Evolutionary conservation across 305 asterid genomes (phyloP).

Genomic region (Rubia balearica): DNA sequence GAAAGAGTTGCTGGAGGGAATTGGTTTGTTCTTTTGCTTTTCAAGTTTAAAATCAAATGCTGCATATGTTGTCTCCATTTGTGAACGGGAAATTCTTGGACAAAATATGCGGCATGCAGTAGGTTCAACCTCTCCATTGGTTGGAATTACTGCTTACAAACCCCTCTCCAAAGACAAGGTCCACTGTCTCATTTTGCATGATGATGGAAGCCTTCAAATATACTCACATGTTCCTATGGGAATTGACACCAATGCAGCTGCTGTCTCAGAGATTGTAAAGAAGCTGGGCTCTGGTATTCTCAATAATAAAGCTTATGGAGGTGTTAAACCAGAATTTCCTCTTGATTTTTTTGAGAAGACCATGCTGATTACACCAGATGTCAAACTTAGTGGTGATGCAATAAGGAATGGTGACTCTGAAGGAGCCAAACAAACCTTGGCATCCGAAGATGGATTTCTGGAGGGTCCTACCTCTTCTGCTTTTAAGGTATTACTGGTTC

Average conservation of each 20-base stretch:
- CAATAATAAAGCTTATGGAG: slow-evolving; percentile 84
- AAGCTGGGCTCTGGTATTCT: slow-evolving; percentile 87
- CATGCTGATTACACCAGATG: slow-evolving; percentile 82
- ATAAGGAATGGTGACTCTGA: slow-evolving; percentile 93
- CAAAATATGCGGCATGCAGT: slow-evolving; percentile 79
- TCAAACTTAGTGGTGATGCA: slow-evolving; percentile 84
- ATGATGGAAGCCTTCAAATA: slow-evolving; percentile 99
- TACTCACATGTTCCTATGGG: slow-evolving; percentile 83
- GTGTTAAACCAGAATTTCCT: slow-evolving; percentile 87
- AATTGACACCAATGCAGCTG: slow-evolving; percentile 50
- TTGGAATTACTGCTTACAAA: slow-evolving; percentile 91
- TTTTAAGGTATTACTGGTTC: slow-evolving; percentile 64
- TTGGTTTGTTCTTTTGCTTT: slow-evolving; percentile 80
- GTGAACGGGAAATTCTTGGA: slow-evolving; percentile 69
- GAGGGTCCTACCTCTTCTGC: slow-evolving; percentile 90
- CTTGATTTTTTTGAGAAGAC: slow-evolving; percentile 96
- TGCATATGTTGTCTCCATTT: slow-evolving; percentile 65
- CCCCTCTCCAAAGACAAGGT: slow-evolving; percentile 96
- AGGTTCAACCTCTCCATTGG: slow-evolving; percentile 83
- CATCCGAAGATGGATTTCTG: slow-evolving; percentile 94
- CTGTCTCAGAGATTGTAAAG: slow-evolving; percentile 79
- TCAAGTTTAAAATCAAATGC: slow-evolving; percentile 81
- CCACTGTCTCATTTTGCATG: slow-evolving; percentile 92
- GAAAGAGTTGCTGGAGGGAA: slow-evolving; percentile 75
- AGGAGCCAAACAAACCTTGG: slow-evolving; percentile 83